Conservation (phyloP, 768 basidiomycete genomes). For the Roridomyces roridus region DNA sequence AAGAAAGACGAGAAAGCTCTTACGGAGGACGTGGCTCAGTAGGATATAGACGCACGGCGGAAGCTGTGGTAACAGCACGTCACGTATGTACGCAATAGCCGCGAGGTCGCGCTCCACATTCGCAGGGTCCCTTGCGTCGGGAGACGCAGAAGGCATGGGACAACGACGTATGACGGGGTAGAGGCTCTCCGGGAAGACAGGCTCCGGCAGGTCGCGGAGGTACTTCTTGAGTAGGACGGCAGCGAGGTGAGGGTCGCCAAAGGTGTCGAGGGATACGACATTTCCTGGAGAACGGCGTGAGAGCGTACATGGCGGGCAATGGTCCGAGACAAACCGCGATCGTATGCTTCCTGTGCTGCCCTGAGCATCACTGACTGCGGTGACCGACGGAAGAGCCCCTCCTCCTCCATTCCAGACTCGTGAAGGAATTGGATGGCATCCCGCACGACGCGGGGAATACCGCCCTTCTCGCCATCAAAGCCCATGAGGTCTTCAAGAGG, state of each 20-base stretch:
- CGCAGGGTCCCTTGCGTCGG: slow-evolving; percentile 47
- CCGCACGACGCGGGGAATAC: slow-evolving; percentile 80
- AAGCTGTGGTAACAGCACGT: slow-evolving; percentile 70
- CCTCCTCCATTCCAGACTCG: slow-evolving; percentile 71
- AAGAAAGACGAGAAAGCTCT: slow-evolving; percentile 29
- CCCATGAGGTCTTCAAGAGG: slow-evolving; percentile 87
- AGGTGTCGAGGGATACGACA: slow-evolving; percentile 78
- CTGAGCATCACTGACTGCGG: slow-evolving; percentile 72
- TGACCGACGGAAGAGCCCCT: slow-evolving; percentile 85
- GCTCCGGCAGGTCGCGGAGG: slow-evolving; percentile 78
- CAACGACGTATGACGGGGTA: slow-evolving; percentile 74
- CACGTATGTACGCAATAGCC: slow-evolving; percentile 69
- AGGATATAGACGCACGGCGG: slow-evolving; percentile 76
- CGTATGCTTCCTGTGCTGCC: slow-evolving; percentile 84
- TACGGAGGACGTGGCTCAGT: slow-evolving; percentile 71
- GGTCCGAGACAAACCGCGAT: slow-evolving; percentile 59
- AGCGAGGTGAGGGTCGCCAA: slow-evolving; percentile 79
- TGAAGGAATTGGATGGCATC: slow-evolving; percentile 78
- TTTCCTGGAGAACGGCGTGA: slow-evolving; percentile 54
- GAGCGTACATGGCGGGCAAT: neutral
- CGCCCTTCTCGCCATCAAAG: slow-evolving; percentile 79
- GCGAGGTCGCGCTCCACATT: slow-evolving; percentile 51
- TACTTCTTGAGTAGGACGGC: slow-evolving; percentile 90
- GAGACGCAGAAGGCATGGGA: slow-evolving; percentile 47
- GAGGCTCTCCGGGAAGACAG: slow-evolving; percentile 74